Conservation (phyloP, 331 rosid species). For the Telfairia occidentalis region DNA sequence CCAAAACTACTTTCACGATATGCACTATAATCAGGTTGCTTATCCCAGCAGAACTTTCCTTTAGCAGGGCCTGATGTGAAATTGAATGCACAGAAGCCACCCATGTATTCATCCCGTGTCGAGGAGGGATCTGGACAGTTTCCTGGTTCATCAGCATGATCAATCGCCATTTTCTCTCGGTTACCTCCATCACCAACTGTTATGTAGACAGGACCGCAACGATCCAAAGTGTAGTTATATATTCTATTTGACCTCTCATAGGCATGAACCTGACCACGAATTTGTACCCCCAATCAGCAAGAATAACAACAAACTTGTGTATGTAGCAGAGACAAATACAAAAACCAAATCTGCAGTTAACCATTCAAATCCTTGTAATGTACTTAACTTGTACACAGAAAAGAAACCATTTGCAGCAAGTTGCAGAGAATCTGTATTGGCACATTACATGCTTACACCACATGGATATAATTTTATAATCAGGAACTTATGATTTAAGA, state of each 20-base stretch:
- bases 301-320: background rate
- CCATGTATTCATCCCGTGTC: conserved; percentile 42
- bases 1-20: conserved; percentile 92
- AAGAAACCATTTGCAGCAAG: background rate
- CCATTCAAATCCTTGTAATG: background rate
- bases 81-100: conserved; percentile 70
- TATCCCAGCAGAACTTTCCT: conserved; percentile 88
- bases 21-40: conserved; percentile 84
- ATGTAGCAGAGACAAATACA: background rate
- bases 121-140: conserved; percentile 72
- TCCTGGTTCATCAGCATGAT: conserved; percentile 83
- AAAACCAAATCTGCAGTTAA: background rate
- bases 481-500: background rate
- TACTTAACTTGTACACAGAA: background rate
- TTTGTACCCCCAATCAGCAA: conserved; percentile 3
- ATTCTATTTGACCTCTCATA: conserved; percentile 90
- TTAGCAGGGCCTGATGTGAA: conserved; percentile 85
- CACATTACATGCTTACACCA: background rate
- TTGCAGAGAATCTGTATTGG: background rate
- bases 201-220: conserved; percentile 68
- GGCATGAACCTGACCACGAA: conserved; percentile 65
- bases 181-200: conserved; percentile 85
- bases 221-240: conserved; percentile 75
- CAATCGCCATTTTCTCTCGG: conserved; percentile 69
- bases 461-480: background rate